These are phyloP conservation scores for Cladosporium sp. DNA, from an alignment of 2,329 filamentous ascomycete species.

Conservation along the genomic window DNA sequence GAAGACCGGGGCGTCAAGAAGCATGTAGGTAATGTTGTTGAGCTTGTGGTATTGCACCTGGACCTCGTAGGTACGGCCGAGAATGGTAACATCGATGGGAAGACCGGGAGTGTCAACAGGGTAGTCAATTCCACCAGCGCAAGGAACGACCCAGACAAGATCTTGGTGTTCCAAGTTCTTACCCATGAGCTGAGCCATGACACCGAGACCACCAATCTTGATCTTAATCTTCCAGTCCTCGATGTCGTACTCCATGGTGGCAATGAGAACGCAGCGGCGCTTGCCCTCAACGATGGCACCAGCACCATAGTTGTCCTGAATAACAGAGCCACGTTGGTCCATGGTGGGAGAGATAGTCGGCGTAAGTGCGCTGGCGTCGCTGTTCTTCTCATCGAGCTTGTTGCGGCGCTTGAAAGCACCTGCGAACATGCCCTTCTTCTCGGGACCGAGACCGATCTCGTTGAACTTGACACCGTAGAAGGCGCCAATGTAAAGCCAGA, in stretches of 20 bases:
- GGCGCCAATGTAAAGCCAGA: slow-evolving; percentile 55
- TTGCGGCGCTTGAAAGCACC: slow-evolving; percentile 18
- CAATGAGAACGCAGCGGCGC: slow-evolving; percentile 57
- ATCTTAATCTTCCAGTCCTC: slow-evolving; percentile 67
- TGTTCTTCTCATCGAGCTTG: slow-evolving; percentile 22
- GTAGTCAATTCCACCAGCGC: slow-evolving; percentile 60
- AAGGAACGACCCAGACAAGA: slow-evolving; percentile 52
- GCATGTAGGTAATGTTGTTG: slow-evolving; percentile 63
- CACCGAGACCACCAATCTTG: slow-evolving; percentile 65
- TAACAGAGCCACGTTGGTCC: slow-evolving; percentile 18
- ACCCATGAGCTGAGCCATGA: slow-evolving; percentile 67
- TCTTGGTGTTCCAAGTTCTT: slow-evolving; percentile 61
- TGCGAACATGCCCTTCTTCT: slow-evolving; percentile 39
- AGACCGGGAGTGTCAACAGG: slow-evolving; percentile 55
- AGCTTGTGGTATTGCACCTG: slow-evolving; percentile 59
- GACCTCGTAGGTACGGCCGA: slow-evolving; percentile 57
- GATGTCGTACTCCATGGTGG: slow-evolving; percentile 69
- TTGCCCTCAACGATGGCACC: slow-evolving; percentile 22
- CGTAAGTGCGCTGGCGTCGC: slow-evolving; percentile 4
- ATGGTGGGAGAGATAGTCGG: slow-evolving; percentile 9
- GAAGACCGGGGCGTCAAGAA: slow-evolving; percentile 63
- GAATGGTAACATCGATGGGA: slow-evolving; percentile 58
- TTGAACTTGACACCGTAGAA: slow-evolving; percentile 64
- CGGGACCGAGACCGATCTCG: slow-evolving; percentile 47
- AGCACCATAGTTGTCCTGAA: slow-evolving; percentile 20